Evolutionary conservation across 805 yeast species (phyloP).

Genomic region (Hanseniaspora lindneri): DNA sequence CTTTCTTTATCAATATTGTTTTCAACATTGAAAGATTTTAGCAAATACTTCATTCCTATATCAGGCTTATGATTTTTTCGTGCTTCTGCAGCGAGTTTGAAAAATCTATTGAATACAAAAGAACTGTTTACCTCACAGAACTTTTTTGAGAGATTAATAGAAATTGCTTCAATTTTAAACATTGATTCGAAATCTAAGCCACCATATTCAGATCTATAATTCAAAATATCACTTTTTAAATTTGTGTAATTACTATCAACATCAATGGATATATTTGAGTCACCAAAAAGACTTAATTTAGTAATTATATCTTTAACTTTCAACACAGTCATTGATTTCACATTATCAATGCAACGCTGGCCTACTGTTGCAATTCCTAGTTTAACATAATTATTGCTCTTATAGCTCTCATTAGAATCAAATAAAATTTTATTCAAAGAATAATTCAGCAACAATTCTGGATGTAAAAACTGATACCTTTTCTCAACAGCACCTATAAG

Average conservation of each 20-base stretch:
- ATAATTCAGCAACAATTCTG: conserved; percentile 43
- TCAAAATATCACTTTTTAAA: background rate
- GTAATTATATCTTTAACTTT: conserved; percentile 40
- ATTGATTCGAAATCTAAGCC: conserved; percentile 6
- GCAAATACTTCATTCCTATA: conserved; percentile 55
- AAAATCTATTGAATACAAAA: conserved; percentile 40
- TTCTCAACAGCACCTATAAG: conserved; percentile 51
- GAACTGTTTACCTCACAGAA: conserved; percentile 15
- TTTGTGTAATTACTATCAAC: background rate
- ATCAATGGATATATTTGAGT: conserved; percentile 23
- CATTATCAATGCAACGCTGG: conserved; percentile 38
- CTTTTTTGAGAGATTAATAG: background rate
- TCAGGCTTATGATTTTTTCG: conserved; percentile 58
- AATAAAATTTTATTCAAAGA: conserved; percentile 47
- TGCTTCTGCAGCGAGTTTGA: conserved; percentile 51
- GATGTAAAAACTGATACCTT: conserved; percentile 35
- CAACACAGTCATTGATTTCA: conserved; percentile 40
- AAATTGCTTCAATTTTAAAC: conserved; percentile 8
- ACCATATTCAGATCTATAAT: background rate
- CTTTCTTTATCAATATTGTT: conserved; percentile 26
- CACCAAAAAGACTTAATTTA: conserved; percentile 50
- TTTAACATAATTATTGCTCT: conserved; percentile 42
- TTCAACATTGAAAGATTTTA: conserved; percentile 37
- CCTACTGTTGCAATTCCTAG: conserved; percentile 46
- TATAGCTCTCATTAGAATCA: conserved; percentile 26